Evolutionary conservation across 2,329 filamentous ascomycete species (phyloP), one percentile per base, ranked within the genome.

Genomic region (Colletotrichum eleusines): DNA sequence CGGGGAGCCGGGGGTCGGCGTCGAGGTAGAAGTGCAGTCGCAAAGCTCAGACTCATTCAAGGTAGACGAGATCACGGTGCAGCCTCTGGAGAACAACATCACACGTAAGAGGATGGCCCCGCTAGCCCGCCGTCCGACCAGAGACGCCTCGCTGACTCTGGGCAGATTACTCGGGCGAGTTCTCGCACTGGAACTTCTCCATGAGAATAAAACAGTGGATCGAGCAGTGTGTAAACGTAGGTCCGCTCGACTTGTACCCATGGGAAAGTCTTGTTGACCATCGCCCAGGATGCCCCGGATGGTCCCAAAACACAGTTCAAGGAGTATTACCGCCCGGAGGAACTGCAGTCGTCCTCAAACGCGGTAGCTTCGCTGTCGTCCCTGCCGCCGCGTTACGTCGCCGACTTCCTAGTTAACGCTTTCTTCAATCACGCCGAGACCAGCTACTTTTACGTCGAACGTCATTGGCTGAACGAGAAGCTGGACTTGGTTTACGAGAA

Each of bases 161-260:
- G 44, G 20, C 51, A 86, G 84, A 86, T 64, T 86, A 85, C 69
- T 86, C 84, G 0, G 84, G 84, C 11, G 84, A 86, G 72, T 86
- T 86, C 73, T 86, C 84, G 1, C 84, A 86, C 66, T 86, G 84
- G 83, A 86, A 86, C 72, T 86, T 86, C 73, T 86, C 84, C 50
- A 85, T 85, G 83, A 78, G 83, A 50, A 81, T 85, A 72, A 85
- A 85, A 72, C 80, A 83, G n/a, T 84, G 83, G 75, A 82, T 86
- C n/a, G 81, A 85, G 64, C 78, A 83, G 60, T 81, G 79, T 68
- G 78, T 78, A 69, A 78, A 74, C 69, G 78, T 77, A 76, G 71
- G 74, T 74, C 57, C 18, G 23, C 48, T 55, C 11, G 31, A 42
- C 14, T 58, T 48, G 9, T 44, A 11, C 9, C 46, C 54, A 28